Conservation (phyloP, 2,329 filamentous ascomycete genomes). For the Nannizziopsis barbatae region DNA sequence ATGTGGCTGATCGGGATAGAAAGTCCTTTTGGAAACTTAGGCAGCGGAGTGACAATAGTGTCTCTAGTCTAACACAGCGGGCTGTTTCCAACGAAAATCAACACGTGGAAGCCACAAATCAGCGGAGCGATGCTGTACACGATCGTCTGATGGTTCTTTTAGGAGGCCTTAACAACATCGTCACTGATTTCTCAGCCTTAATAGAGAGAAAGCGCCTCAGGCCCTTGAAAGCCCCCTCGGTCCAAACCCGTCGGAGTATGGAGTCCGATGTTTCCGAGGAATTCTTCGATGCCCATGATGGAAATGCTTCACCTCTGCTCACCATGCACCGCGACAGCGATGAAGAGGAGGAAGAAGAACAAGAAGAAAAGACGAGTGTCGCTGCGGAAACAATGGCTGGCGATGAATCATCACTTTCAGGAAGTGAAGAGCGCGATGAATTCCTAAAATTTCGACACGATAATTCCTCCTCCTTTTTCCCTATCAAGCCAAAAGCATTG, state of each 20-base stretch:
- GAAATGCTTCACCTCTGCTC: conserved; percentile 54
- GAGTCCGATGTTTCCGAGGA: conserved; percentile 76
- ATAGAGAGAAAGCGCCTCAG: conserved; percentile 74
- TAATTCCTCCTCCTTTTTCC: conserved; percentile 50
- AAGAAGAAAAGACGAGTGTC: no score
- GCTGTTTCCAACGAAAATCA: conserved; percentile 30
- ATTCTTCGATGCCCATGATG: conserved; percentile 83
- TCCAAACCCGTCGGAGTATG: conserved; percentile 54
- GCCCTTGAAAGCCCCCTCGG: conserved; percentile 43
- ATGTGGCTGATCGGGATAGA: conserved; percentile 42
- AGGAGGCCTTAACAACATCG: conserved; percentile 70
- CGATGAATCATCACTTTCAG: conserved; percentile 46
- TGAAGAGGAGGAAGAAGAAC: conserved; percentile 45
- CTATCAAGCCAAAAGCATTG: conserved; percentile 62
- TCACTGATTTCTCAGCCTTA: conserved; percentile 68
- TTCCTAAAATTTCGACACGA: conserved; percentile 27
- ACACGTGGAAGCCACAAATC: background rate
- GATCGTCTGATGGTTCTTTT: conserved; percentile 77
- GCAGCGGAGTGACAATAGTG: conserved; percentile 34
- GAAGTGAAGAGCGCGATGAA: conserved; percentile 42
- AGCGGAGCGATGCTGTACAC: conserved; percentile 45
- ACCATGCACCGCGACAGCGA: conserved; percentile 64
- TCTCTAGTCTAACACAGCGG: conserved; percentile 30
- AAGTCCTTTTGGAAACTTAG: conserved; percentile 90
- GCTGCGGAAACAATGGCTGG: conserved; percentile 38